Conservation (phyloP, 2,329 filamentous ascomycete genomes). For the Pleoardoris graminearum region DNA sequence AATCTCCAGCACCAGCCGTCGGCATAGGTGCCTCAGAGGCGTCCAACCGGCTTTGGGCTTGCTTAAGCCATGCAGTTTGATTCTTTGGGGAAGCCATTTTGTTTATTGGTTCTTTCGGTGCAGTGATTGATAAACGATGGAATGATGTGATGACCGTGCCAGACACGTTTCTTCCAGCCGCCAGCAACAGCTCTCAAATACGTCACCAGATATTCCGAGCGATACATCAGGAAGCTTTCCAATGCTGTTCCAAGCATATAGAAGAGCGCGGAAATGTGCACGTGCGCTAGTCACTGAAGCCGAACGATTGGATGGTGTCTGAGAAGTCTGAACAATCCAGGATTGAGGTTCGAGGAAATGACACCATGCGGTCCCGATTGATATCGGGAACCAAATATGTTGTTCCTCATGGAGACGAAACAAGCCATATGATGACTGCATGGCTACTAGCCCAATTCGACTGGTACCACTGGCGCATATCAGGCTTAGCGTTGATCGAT, state of each 20-base stretch:
- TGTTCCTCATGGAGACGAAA: background rate
- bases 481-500: conserved; percentile 2
- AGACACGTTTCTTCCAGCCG: background rate
- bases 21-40: conserved; percentile 27
- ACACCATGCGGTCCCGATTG: background rate
- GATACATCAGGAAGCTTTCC: background rate
- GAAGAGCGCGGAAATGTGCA: conserved; percentile 36
- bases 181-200: background rate
- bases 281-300: background rate
- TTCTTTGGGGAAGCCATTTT: conserved; percentile 17
- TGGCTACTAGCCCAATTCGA: background rate
- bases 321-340: background rate
- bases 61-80: conserved; percentile 28
- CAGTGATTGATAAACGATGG: background rate
- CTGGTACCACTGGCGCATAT: background rate
- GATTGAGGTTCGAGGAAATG: background rate
- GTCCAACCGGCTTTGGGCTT: conserved; percentile 21
- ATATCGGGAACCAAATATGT: conserved; percentile 1
- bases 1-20: conserved; percentile 25
- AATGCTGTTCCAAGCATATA: conserved; percentile 8
- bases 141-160: background rate
- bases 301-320: background rate
- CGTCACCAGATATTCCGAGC: background rate
- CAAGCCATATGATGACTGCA: conserved; percentile 1
- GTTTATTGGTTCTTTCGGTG: background rate